Base-by-base conservation (phyloP, 2,329 filamentous ascomycete genomes). In the Aspergillus glaucus region DNA sequence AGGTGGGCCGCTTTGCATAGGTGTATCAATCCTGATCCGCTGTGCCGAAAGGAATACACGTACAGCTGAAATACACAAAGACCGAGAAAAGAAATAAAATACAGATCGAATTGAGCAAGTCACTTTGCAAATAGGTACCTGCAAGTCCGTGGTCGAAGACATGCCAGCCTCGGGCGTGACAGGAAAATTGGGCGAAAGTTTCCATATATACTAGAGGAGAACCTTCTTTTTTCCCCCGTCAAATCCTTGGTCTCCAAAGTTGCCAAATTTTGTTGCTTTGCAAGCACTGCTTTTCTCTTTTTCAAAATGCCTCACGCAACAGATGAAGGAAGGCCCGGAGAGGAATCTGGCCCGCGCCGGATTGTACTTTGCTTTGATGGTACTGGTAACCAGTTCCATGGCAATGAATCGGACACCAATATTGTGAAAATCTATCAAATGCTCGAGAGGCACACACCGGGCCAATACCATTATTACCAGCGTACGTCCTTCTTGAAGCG, bases 351-450 rank as follows among this genome's bases (percentile, higher is more conserved):
- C 39, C 39, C 39, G 3, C 39, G 39, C 12, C 39, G 39, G 9
- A 42, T 49, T 24, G 44, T 51, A 19, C 39, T 52, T 22, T 48
- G 50, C 21, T 45, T 51, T 30, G 50, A 51, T 14, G 62, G 61
- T 26, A 65, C 62, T n/a, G 62, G 62, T 10, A 61, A 64, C 44
- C 45, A 50, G 34, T 66, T 59, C 47, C 50, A 53, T 6, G 62
- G 56, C 19, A 55, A 57, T 46, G 71, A 74, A 50, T 65, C 70
- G 4, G 77, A 80, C 56, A 79, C 76, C 14, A 80, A 80, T 47
- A 74, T 80, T 2, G 72, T 79, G 46, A 79, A 79, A 57, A 63
- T 80, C 8, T 52, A 62, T 48, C 49, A 65, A 24, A 66, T 66
- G 61, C 54, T 79, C 19, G 74, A 79, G 21, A 24, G 46, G 14